These are phyloP conservation scores for Ampelocalamus luodianensis DNA, from an alignment of 176 grass and related monocot species.

Conservation along the genomic window DNA sequence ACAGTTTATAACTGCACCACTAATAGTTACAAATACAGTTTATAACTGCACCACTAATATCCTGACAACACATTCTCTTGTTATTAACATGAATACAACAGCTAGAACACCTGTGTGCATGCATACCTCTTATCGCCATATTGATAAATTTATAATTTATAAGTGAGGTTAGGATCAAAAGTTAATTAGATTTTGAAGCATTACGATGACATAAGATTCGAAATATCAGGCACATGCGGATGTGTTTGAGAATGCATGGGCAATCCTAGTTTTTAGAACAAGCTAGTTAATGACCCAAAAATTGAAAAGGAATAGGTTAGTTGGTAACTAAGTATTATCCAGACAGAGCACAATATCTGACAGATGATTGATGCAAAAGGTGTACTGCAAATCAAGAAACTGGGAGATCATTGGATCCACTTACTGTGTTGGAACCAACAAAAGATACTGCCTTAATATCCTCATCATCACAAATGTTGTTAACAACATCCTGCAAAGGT, in stretches of 20 bases:
- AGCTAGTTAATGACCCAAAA: not conserved
- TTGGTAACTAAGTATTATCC: not conserved
- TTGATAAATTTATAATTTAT: constrained; percentile 1
- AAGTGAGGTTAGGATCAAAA: not conserved
- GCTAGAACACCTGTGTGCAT: not conserved
- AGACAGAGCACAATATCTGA: not conserved
- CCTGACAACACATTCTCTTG: constrained; percentile 1
- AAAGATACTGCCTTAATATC: constrained; percentile 96
- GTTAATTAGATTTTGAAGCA: constrained; percentile 5
- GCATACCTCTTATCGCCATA: not conserved
- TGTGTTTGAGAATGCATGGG: constrained; percentile 10
- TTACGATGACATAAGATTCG: not conserved
- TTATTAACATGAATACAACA: constrained; percentile 19
- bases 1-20: constrained; percentile 4
- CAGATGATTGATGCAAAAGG: constrained; percentile 5
- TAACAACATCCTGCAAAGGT: constrained; percentile 82
- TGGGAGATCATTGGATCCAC: constrained; percentile 31
- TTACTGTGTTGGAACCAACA: constrained; percentile 99
- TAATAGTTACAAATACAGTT: not conserved
- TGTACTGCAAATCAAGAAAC: constrained; percentile 23
- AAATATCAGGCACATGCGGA: not conserved
- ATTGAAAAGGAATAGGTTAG: not conserved
- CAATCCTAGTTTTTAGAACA: not conserved
- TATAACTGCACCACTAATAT: constrained; percentile 29
- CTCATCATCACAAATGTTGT: constrained; percentile 93